Base-by-base conservation (phyloP, 2,329 filamentous ascomycete genomes). In the Talaromyces sp. region DNA sequence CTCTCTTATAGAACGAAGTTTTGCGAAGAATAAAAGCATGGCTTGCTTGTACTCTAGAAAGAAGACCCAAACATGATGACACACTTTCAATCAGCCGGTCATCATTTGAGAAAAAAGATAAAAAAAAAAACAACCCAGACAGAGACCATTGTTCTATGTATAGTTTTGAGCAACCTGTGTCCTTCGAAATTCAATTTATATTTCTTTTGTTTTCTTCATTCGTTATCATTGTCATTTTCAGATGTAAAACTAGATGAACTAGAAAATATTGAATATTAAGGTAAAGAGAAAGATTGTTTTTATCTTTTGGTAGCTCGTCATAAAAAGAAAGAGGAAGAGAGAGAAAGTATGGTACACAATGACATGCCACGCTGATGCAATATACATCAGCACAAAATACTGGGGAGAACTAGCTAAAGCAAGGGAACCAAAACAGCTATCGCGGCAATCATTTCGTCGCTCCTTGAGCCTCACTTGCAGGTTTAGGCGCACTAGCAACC, bases 401-500 rank as follows among this genome's bases (percentile, higher is more conserved):
- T n/a, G 40, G 11, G 17, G 17, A 36, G 11, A 17, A 56, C n/a
- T 56, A 56, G 31, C 53, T 58, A 22, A 38, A n/a, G n/a, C n/a
- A n/a, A 58, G 19, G 10, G 29, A 31, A 45, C 56, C 38, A 29
- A 22, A 45, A 43, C 36, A 17, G 19, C 11, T 11, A 17, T 34
- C 19, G n/a, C 13, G 15, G 15, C 13, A 27, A 59, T 59, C 38
- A 75, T 67, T 77, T 72, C 64, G 81, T 83, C 15, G 81, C 81
- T 68, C 82, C 80, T 64, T 80, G 78, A 10, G 75, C 79, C 67
- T 83, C 81, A 58, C 80, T 83, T 31, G 79, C 81, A 19, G 81
- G 81, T 66, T 79, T 80, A 1, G 81, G 75, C 67, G 79, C 76
- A 22, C 73, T 74, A 1, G 45, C 22, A 53, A 76, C 74, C 40